These are phyloP conservation scores for Camelina sativa DNA, from an alignment of 345 rosid species.

Conservation along the genomic window DNA sequence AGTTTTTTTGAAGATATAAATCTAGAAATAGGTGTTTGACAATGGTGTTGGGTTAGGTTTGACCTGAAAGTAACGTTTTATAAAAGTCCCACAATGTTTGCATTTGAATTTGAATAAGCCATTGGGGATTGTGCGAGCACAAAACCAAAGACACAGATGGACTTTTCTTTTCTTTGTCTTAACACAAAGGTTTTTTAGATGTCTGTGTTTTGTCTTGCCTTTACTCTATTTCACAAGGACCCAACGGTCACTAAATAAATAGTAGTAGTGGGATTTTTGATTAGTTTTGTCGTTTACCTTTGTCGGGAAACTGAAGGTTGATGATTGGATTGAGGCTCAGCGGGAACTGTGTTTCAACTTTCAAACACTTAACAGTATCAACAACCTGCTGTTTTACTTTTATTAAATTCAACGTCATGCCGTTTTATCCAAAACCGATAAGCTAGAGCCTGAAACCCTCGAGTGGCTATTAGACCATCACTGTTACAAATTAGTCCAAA, in stretches of 20 bases:
- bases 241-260: slow-evolving; percentile 31
- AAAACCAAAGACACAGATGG: slow-evolving; percentile 34
- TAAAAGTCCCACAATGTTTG: slow-evolving; percentile 16
- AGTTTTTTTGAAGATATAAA: slow-evolving; percentile 12
- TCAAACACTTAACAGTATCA: not conserved
- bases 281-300: slow-evolving; percentile 37
- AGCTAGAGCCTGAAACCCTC: slow-evolving; percentile 22
- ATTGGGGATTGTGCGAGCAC: slow-evolving; percentile 49
- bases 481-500: too few relatives aligned
- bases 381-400: slow-evolving; percentile 14
- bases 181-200: slow-evolving; percentile 23
- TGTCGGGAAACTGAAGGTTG: slow-evolving; percentile 40
- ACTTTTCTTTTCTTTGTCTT: slow-evolving; percentile 37
- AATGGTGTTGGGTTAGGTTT: slow-evolving; percentile 34
- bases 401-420: not conserved
- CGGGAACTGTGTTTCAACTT: slow-evolving; percentile 40
- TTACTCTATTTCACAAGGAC: slow-evolving; percentile 31
- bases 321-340: slow-evolving; percentile 37
- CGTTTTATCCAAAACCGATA: slow-evolving; percentile 29
- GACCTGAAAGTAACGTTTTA: slow-evolving; percentile 4
- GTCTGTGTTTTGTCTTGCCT: slow-evolving; percentile 12
- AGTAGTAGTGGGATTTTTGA: slow-evolving; percentile 6
- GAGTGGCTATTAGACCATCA: too few relatives aligned
- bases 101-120: slow-evolving; percentile 59
- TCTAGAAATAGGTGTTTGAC: slow-evolving; percentile 35